phyloP scores from a whole-genome alignment of 768 basidiomycete species.

The Tephrocybe sp. region DNA sequence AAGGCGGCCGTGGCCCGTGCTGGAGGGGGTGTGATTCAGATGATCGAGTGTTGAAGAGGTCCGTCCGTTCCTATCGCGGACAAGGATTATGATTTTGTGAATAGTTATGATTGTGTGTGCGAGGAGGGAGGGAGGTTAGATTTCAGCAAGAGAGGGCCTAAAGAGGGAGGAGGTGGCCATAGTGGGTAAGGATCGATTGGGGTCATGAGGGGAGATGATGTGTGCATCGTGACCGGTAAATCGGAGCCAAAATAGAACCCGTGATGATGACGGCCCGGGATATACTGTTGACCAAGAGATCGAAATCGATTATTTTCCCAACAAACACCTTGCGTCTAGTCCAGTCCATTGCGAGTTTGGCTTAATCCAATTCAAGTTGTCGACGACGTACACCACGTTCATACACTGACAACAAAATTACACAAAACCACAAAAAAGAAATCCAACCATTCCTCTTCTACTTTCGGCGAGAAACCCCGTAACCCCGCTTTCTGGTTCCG shows the following conservation, averaged over 20 bases:
- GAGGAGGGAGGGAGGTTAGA: not conserved
- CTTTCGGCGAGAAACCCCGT: slow-evolving; percentile 9
- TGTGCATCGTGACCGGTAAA: slow-evolving; percentile 12
- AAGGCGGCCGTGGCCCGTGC: no score
- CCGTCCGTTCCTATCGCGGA: no score
- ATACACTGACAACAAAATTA: not conserved
- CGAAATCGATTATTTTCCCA: slow-evolving; percentile 14
- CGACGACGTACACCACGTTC: not conserved
- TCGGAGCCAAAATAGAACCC: not conserved
- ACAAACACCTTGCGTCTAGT: slow-evolving; percentile 1
- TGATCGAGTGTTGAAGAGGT: no score
- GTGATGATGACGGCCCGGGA: slow-evolving; percentile 12
- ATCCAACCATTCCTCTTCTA: not conserved
- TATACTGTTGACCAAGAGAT: slow-evolving; percentile 6
- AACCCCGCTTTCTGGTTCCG: slow-evolving; percentile 9
- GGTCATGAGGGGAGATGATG: not conserved
- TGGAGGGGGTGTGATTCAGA: no score
- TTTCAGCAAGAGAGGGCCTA: not conserved
- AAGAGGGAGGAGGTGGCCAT: no score
- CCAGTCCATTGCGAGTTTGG: no score
- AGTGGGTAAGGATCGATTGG: no score
- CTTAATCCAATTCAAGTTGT: no score
- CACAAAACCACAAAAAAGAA: no score
- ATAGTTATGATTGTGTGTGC: no score
- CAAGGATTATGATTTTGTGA: no score